Conservation (phyloP, 768 basidiomycete genomes). For the Myochromella boudieri region DNA sequence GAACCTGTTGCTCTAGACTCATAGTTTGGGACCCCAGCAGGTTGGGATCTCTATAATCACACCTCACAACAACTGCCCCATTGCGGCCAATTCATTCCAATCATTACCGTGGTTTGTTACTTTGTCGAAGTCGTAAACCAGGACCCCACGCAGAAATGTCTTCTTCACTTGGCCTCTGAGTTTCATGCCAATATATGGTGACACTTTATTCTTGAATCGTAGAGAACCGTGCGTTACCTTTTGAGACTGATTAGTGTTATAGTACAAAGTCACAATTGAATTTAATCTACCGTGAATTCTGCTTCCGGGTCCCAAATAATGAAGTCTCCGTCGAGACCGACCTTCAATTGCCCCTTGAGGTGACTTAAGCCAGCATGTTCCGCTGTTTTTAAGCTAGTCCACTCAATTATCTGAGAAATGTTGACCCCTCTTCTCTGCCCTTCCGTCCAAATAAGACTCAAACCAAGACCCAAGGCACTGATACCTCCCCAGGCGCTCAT, state of each 20-base stretch:
- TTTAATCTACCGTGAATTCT: slow-evolving; percentile 40
- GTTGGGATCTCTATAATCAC: too few species aligned
- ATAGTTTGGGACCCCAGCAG: too few species aligned
- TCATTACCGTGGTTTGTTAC: too few species aligned
- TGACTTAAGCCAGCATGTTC: slow-evolving; percentile 71
- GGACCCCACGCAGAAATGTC: slow-evolving; percentile 76
- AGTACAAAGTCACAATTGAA: not conserved
- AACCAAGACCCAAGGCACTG: slow-evolving; percentile 84
- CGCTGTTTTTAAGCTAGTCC: slow-evolving; percentile 76
- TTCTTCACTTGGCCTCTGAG: slow-evolving; percentile 72
- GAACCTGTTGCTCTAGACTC: too few species aligned
- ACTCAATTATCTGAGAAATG: slow-evolving; percentile 66
- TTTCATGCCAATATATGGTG: slow-evolving; percentile 79
- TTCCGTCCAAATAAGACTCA: slow-evolving; percentile 91
- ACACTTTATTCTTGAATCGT: slow-evolving; percentile 92
- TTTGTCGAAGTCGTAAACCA: slow-evolving; percentile 61
- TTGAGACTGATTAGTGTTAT: not conserved
- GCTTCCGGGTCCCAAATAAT: slow-evolving; percentile 76
- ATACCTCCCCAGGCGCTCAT: slow-evolving; percentile 97
- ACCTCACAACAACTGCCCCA: slow-evolving; percentile 37
- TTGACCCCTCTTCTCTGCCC: slow-evolving; percentile 55
- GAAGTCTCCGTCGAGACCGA: slow-evolving; percentile 85
- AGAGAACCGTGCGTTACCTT: slow-evolving; percentile 75
- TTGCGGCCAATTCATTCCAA: slow-evolving; percentile 31
- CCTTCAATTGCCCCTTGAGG: slow-evolving; percentile 69